A percentile compares a stretch with the other conserved stretches of the same genome.
These are phyloP conservation scores for Zygosaccharomyces pseudobailii DNA, from an alignment of 1,139 yeast species.

Conservation along the genomic window DNA sequence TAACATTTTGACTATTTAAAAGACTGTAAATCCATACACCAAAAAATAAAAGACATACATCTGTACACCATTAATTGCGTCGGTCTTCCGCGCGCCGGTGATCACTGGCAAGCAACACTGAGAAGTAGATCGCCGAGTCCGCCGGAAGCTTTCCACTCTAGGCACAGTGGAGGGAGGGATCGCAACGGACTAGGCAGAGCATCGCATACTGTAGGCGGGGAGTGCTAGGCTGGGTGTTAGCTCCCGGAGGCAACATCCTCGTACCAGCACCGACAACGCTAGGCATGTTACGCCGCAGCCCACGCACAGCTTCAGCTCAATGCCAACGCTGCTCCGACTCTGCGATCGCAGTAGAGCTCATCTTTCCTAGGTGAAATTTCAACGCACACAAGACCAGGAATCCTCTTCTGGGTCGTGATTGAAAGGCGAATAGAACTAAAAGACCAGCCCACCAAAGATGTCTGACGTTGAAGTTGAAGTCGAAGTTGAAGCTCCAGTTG, in stretches of 20 bases:
- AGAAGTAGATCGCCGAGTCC: not conserved
- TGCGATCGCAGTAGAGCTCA: not conserved
- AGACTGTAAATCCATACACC: conserved; percentile 1
- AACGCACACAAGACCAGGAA: not conserved
- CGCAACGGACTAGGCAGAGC: not conserved
- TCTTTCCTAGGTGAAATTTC: conserved; percentile 3
- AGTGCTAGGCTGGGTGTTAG: not conserved
- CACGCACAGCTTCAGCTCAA: not conserved
- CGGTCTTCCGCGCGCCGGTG: not conserved
- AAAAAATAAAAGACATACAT: not conserved
- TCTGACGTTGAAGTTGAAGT: conserved; percentile 46
- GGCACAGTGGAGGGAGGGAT: not conserved
- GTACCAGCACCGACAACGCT: too few species aligned
- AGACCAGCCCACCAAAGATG: conserved; percentile 28
- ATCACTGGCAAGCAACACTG: not conserved
- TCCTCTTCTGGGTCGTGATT: not conserved
- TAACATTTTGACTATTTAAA: not conserved
- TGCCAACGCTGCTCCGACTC: not conserved
- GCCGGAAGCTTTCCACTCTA: not conserved
- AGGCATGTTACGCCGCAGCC: not conserved
- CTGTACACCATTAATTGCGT: not conserved
- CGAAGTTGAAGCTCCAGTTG: conserved; percentile 45
- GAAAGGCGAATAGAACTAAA: conserved; percentile 6
- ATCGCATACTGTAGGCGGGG: not conserved
- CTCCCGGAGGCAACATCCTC: too few species aligned